These are phyloP conservation scores for Starmerella ratchasimensis DNA, from an alignment of 805 yeast species.

Conservation along the genomic window DNA sequence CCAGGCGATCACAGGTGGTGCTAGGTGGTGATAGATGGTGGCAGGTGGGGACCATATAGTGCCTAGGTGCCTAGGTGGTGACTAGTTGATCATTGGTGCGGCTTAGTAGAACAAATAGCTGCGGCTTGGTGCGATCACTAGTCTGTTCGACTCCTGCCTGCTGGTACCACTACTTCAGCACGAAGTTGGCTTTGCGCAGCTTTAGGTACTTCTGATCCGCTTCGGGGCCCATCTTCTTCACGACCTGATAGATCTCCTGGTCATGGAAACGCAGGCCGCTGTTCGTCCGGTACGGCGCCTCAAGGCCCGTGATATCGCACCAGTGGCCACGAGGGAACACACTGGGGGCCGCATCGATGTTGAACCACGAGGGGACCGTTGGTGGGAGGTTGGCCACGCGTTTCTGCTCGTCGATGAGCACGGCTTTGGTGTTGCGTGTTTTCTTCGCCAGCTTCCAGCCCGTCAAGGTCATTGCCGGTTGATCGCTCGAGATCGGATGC, in stretches of 20 bases:
- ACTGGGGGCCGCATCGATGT: slow-evolving; percentile 77
- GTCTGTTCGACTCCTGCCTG: too few relatives aligned
- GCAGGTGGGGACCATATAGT: too few relatives aligned
- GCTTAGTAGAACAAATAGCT: too few relatives aligned
- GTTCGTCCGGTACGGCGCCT: slow-evolving; percentile 62
- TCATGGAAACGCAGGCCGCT: slow-evolving; percentile 66
- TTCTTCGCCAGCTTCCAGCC: slow-evolving; percentile 42
- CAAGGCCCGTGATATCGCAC: slow-evolving; percentile 88
- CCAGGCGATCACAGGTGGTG: too few relatives aligned
- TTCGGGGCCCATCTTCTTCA: slow-evolving; percentile 70
- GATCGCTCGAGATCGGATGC: too few relatives aligned
- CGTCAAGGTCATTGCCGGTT: slow-evolving; percentile 25
- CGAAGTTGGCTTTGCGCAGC: slow-evolving; percentile 75
- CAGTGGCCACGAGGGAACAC: slow-evolving; percentile 66
- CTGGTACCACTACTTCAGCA: slow-evolving; percentile 37
- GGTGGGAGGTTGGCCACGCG: slow-evolving; percentile 36
- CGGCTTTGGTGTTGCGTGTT: slow-evolving; percentile 60
- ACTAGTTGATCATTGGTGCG: too few relatives aligned
- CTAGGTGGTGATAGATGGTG: too few relatives aligned
- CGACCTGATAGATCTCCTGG: slow-evolving; percentile 67
- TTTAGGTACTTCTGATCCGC: slow-evolving; percentile 86
- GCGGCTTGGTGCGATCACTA: too few relatives aligned
- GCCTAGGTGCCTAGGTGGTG: too few relatives aligned
- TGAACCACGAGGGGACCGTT: slow-evolving; percentile 46
- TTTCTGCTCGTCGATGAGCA: slow-evolving; percentile 64